phyloP scores from a whole-genome alignment of 148 eudicot genomes.

The Arbutus unedo region DNA sequence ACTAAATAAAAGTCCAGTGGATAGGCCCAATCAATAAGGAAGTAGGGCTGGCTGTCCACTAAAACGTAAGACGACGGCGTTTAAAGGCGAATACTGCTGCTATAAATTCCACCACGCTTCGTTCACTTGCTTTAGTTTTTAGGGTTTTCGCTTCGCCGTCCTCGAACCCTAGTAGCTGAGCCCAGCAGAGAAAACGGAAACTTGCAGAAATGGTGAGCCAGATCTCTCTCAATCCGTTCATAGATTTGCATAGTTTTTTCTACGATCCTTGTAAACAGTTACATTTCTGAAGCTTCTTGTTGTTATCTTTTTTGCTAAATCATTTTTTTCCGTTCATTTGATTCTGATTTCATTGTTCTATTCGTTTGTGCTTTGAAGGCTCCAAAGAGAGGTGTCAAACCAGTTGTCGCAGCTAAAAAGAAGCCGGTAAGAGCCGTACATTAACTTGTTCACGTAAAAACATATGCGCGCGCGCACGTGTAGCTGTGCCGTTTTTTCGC shows the following conservation, averaged over 20 bases:
- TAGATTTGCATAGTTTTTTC: background rate
- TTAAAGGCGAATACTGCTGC: background rate
- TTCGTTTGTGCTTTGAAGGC: constrained; percentile 22
- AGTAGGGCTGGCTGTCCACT: background rate
- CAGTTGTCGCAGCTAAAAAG: constrained; percentile 40
- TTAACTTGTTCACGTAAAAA: background rate
- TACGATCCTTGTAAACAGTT: background rate
- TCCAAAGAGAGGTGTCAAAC: constrained; percentile 52
- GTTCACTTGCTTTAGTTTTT: background rate
- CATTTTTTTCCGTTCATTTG: background rate
- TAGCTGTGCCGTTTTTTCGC: background rate
- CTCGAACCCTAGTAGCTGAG: background rate
- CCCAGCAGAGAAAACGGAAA: background rate
- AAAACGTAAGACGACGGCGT: background rate
- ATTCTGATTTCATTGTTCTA: background rate
- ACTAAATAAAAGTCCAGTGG: background rate
- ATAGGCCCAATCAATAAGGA: background rate
- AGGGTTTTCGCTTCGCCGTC: constrained; percentile 12
- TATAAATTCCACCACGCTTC: background rate
- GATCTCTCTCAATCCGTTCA: background rate
- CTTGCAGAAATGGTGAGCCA: constrained; percentile 18
- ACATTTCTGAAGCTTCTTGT: background rate
- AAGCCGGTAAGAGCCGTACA: constrained; percentile 24
- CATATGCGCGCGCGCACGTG: background rate
- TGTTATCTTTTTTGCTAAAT: background rate